Conservation (phyloP, 2,329 filamentous ascomycete genomes). For the Xylaria sp. region DNA sequence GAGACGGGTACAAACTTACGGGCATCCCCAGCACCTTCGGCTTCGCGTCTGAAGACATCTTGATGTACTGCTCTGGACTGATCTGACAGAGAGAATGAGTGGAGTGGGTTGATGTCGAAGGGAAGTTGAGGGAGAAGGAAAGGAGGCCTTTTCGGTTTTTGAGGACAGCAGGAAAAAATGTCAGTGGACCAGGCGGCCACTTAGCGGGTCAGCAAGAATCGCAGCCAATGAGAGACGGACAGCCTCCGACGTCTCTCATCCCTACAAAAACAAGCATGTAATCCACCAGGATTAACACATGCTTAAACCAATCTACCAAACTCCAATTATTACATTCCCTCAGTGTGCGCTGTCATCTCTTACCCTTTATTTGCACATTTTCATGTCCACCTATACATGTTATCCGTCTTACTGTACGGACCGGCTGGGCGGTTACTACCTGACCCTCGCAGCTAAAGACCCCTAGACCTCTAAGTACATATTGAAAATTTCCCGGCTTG, state of each 20-base stretch:
- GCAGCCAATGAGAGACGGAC: no score
- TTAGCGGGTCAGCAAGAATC: no score
- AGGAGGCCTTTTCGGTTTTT: no score
- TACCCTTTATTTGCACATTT: not conserved
- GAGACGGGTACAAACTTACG: slow-evolving; percentile 53
- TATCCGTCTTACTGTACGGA: not conserved
- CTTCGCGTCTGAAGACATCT: slow-evolving; percentile 67
- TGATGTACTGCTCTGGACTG: slow-evolving; percentile 32
- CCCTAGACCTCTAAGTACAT: not conserved
- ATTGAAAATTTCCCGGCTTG: no score
- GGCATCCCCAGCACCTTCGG: slow-evolving; percentile 73
- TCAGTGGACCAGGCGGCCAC: no score
- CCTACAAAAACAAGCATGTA: no score
- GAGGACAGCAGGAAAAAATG: no score
- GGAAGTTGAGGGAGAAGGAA: not conserved
- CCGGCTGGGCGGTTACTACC: not conserved
- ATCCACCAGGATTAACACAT: no score
- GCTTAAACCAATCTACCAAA: no score
- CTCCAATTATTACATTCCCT: not conserved
- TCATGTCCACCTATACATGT: not conserved
- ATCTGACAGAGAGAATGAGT: slow-evolving; percentile 50
- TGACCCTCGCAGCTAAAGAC: not conserved
- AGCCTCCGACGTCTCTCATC: no score
- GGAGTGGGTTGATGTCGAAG: slow-evolving; percentile 12
- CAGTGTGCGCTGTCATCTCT: not conserved